Evolutionary conservation across 495 filamentous ascomycete species (phyloP).

Genomic region (Penicillium coffeae): DNA sequence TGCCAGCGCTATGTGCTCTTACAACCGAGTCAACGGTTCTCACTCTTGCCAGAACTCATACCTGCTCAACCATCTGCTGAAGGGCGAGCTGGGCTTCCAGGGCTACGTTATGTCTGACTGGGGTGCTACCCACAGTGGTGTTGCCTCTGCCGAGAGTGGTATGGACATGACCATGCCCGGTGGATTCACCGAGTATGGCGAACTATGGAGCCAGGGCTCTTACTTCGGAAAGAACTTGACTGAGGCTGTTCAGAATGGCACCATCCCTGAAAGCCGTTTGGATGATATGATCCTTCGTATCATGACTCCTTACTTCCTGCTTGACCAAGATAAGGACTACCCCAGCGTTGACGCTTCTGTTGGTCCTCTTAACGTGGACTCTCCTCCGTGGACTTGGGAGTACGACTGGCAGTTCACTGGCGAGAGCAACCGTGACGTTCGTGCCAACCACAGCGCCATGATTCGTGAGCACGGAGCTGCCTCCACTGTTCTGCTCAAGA

Average conservation of each 20-base stretch:
- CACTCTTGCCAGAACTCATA: slow-evolving; percentile 64
- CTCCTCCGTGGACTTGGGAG: slow-evolving; percentile 56
- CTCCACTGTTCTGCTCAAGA: slow-evolving; percentile 61
- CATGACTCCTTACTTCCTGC: too few relatives aligned
- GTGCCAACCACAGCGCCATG: slow-evolving; percentile 45
- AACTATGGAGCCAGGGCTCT: slow-evolving; percentile 38
- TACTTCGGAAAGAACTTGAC: slow-evolving; percentile 53
- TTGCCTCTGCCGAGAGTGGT: slow-evolving; percentile 50
- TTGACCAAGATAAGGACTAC: slow-evolving; percentile 46
- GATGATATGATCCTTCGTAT: slow-evolving; percentile 47
- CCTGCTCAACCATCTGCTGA: slow-evolving; percentile 58
- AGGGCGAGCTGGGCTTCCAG: slow-evolving; percentile 62
- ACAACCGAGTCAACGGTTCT: slow-evolving; percentile 62
- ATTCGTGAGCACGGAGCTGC: slow-evolving; percentile 57
- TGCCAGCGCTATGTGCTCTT: slow-evolving; percentile 66
- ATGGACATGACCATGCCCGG: slow-evolving; percentile 62
- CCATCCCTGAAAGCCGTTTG: slow-evolving; percentile 58
- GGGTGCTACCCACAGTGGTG: slow-evolving; percentile 56
- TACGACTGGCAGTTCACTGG: slow-evolving; percentile 52
- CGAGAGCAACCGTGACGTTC: slow-evolving; percentile 46
- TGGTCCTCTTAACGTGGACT: slow-evolving; percentile 64
- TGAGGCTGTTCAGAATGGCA: slow-evolving; percentile 48
- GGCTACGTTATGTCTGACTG: slow-evolving; percentile 66
- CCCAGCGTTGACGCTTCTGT: slow-evolving; percentile 42
- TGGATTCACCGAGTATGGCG: slow-evolving; percentile 24